phyloP scores from a whole-genome alignment of 2,329 filamentous ascomycete species.

The Helotiales sp. region DNA sequence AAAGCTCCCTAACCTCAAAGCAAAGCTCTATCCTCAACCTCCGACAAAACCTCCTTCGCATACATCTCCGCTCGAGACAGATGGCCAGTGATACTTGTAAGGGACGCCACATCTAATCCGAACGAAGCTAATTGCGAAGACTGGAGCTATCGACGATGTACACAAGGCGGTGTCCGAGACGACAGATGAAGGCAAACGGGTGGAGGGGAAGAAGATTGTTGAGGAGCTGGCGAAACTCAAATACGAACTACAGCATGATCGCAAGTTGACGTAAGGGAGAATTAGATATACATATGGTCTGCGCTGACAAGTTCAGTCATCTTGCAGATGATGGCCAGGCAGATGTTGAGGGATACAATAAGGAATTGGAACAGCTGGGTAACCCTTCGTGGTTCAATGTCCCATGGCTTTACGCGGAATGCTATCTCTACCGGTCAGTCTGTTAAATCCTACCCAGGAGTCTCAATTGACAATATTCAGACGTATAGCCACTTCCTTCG shows the following conservation, averaged over 20 bases:
- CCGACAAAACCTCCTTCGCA: slow-evolving; percentile 85
- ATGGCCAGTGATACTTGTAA: slow-evolving; percentile 92
- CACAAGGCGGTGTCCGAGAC: slow-evolving; percentile 70
- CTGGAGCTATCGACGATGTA: slow-evolving; percentile 91
- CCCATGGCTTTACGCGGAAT: slow-evolving; percentile 91
- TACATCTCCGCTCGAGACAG: slow-evolving; percentile 82
- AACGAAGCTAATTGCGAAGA: slow-evolving; percentile 57
- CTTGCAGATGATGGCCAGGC: slow-evolving; percentile 42
- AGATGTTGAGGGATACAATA: slow-evolving; percentile 81
- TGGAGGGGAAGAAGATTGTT: slow-evolving; percentile 87
- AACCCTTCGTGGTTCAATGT: slow-evolving; percentile 81
- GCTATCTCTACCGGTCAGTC: slow-evolving; percentile 79
- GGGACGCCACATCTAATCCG: not conserved
- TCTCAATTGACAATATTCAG: slow-evolving; percentile 47
- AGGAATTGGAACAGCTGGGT: slow-evolving; percentile 76
- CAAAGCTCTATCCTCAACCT: slow-evolving; percentile 76
- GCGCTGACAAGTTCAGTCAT: slow-evolving; percentile 64
- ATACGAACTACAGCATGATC: slow-evolving; percentile 93
- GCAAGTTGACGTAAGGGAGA: slow-evolving; percentile 70
- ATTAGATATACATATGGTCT: not conserved
- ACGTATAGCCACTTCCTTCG: slow-evolving; percentile 81
- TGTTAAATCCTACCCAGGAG: not conserved
- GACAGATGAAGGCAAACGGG: slow-evolving; percentile 63
- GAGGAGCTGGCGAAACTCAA: slow-evolving; percentile 82
- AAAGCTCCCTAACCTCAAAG: slow-evolving; percentile 6